Base-by-base conservation (phyloP, 306 rosid genomes). In the Cicer chorassanicum region DNA sequence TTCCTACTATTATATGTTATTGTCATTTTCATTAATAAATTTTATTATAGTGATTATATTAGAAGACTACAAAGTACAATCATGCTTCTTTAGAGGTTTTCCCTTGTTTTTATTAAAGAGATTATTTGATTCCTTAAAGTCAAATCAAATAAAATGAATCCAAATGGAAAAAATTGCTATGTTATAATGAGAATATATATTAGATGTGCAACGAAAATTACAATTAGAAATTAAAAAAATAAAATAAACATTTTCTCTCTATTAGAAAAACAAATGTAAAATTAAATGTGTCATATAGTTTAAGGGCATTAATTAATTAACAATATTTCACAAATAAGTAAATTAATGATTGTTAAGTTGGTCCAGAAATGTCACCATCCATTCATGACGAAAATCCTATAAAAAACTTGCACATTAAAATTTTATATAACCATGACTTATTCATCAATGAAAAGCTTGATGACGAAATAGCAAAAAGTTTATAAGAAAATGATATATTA, bases 281-380 rank as follows among this genome's bases (percentile, higher is more conserved):
- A 64, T 45, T 67, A 24, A 7, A 34, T 70, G 41, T 66, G 61
- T 69, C 9, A 45, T 7, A 8, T 79, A 64, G 42, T 39, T 6
- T 21, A 59, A 6, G 78, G 42, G 34, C 67, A 68, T 62, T 19
- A 74, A 46, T 62, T 19, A 74, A 46, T 36, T 68, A 73, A 46
- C 6, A 66, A 63, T 53, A 49, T 29, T 39, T 74, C 10, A 74
- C n/a, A 16, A 16, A 43, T 41, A 68, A 43, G 16, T 63, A 80
- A 68, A 48, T 29, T 13, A 48, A 29, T 45, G 70, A 41, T 67
- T 68, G 41, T 56, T 49, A 53, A 12, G 82, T 80, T 68, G 67
- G 55, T 77, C 80, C 80, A 72, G 44, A 80, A 80, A 84, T 34
- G 76, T 84, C 87, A 62, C 78, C 0, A 65, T 84, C 82, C 54